Percentiles rank a stretch among this genome's conserved stretches.
Conservation (phyloP, 1,284 basidiomycete species). For the Puccinia horiana region DNA sequence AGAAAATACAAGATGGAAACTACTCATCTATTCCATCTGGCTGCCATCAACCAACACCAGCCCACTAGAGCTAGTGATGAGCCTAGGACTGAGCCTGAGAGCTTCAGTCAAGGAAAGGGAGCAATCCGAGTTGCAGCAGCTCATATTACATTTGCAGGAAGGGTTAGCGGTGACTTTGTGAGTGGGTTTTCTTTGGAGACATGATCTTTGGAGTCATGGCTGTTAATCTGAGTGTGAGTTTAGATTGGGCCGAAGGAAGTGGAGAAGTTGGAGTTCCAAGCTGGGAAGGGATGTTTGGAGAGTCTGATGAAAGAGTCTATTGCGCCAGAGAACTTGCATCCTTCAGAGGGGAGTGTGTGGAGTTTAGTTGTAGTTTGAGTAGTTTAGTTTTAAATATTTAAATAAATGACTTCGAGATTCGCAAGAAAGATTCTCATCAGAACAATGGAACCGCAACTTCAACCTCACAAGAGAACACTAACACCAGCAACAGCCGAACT, state of each 20-base stretch:
- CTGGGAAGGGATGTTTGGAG: conserved; percentile 42
- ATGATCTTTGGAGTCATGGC: too few relatives aligned
- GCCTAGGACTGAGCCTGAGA: not conserved
- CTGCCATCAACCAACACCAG: conserved; percentile 23
- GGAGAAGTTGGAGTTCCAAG: conserved; percentile 28
- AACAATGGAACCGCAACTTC: too few relatives aligned
- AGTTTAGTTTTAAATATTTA: too few relatives aligned
- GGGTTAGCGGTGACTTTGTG: conserved; percentile 35
- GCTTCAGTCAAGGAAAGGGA: conserved; percentile 22
- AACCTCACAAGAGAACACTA: too few relatives aligned
- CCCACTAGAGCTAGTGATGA: not conserved
- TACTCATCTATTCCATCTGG: conserved; percentile 35
- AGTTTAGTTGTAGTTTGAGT: too few relatives aligned
- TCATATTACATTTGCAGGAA: conserved; percentile 43
- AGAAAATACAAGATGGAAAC: conserved; percentile 48
- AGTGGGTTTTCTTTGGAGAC: not conserved
- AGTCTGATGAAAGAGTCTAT: conserved; percentile 16
- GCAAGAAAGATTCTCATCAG: too few relatives aligned
- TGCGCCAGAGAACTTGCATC: conserved; percentile 8
- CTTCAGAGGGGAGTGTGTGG: conserved; percentile 37
- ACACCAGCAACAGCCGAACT: not conserved
- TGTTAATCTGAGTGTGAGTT: not conserved
- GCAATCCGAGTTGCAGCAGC: conserved; percentile 31
- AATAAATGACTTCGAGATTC: too few relatives aligned
- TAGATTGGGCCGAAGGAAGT: conserved; percentile 25